These are phyloP conservation scores for Apiotrichum siamense DNA, from an alignment of 1,284 basidiomycete genomes.

Conservation along the genomic window DNA sequence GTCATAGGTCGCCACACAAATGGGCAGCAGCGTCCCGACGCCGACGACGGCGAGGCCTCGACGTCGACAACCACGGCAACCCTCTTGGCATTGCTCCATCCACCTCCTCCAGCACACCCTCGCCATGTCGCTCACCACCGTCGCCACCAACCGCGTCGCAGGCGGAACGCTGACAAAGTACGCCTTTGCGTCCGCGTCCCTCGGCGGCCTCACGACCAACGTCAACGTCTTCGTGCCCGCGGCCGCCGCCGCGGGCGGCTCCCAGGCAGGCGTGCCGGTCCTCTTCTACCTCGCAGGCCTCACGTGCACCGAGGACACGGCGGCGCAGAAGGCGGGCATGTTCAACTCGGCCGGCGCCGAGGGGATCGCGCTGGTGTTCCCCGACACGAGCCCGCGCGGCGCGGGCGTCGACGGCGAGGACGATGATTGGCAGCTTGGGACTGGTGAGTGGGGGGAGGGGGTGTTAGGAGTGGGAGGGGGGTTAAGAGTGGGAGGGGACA, in stretches of 20 bases:
- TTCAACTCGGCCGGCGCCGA: slow-evolving; percentile 70
- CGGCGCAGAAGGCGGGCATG: slow-evolving; percentile 83
- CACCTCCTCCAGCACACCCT: background rate
- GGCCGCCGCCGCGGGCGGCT: too few species aligned
- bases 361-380: slow-evolving; percentile 86
- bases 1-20: too few species aligned
- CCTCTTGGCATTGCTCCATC: background rate
- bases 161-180: slow-evolving; percentile 77
- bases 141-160: slow-evolving; percentile 73
- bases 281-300: slow-evolving; percentile 88
- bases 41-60: background rate
- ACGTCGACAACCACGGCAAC: too few species aligned
- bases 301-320: slow-evolving; percentile 95
- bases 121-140: slow-evolving; percentile 55
- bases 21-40: too few species aligned
- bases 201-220: slow-evolving; percentile 71
- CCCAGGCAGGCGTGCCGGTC: slow-evolving; percentile 74
- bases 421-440: slow-evolving; percentile 87
- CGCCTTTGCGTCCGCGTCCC: slow-evolving; percentile 69
- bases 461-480: background rate
- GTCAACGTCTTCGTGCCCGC: slow-evolving; percentile 93
- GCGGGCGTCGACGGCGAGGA: slow-evolving; percentile 85
- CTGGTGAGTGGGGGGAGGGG: slow-evolving; percentile 50
- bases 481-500: background rate
- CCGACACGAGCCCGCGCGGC: slow-evolving; percentile 91